Evolutionary conservation across 805 yeast genomes (phyloP).

Genomic region (Barnettozyma sp.): DNA sequence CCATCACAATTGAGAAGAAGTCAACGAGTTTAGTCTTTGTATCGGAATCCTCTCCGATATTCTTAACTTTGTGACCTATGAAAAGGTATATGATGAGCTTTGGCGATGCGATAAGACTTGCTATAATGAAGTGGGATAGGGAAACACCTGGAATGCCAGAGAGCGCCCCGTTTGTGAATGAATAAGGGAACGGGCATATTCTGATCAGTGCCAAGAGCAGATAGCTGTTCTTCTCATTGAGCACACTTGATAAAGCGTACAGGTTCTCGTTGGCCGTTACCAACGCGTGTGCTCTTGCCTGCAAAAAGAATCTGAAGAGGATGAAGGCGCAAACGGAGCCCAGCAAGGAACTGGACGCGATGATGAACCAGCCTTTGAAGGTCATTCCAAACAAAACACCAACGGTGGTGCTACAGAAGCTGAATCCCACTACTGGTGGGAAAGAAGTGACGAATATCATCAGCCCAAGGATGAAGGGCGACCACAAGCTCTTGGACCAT

Average conservation of each 20-base stretch:
- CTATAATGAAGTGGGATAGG: conserved; percentile 53
- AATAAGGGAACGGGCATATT: conserved; percentile 89
- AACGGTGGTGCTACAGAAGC: conserved; percentile 53
- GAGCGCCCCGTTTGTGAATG: conserved; percentile 85
- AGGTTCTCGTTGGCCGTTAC: conserved; percentile 57
- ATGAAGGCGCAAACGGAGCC: conserved; percentile 78
- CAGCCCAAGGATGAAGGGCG: conserved; percentile 41
- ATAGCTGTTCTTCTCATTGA: conserved; percentile 65
- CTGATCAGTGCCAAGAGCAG: conserved; percentile 65
- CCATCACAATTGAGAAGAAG: conserved; percentile 49
- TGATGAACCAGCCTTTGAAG: conserved; percentile 65
- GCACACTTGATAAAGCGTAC: conserved; percentile 64
- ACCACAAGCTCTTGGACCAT: conserved; percentile 24
- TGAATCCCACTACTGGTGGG: conserved; percentile 87
- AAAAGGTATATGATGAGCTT: conserved; percentile 71
- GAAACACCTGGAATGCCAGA: conserved; percentile 79
- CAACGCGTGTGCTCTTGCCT: conserved; percentile 50
- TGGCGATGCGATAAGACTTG: conserved; percentile 74
- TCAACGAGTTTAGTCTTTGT: conserved; percentile 51
- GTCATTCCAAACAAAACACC: conserved; percentile 84
- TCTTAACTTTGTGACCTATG: conserved; percentile 67
- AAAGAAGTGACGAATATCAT: conserved; percentile 65
- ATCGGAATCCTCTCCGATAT: conserved; percentile 55
- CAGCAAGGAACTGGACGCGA: conserved; percentile 58
- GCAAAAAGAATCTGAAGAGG: conserved; percentile 53